Evolutionary conservation across 352 stramenopile species (phyloP).

Genomic region (Phytophthora quininea): DNA sequence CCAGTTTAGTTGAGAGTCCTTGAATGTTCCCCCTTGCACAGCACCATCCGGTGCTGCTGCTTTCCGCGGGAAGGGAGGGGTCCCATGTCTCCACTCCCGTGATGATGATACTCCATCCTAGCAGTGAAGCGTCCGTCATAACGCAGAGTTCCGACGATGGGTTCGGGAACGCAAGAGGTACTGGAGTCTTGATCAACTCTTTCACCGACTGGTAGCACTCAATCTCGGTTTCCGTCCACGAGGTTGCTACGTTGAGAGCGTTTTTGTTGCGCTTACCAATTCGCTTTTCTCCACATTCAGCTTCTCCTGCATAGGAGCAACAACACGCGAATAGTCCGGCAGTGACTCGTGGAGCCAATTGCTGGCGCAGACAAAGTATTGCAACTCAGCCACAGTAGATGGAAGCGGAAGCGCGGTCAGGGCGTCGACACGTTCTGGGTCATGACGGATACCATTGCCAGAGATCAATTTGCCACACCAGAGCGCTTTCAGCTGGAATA

Average conservation of each 20-base stretch:
- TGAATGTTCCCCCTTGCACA: background rate
- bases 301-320: constrained; percentile 15
- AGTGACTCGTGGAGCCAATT: constrained; percentile 23
- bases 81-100: background rate
- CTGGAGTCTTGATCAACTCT: background rate
- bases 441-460: constrained; percentile 6
- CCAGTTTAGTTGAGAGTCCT: background rate
- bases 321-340: constrained; percentile 14
- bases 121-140: background rate
- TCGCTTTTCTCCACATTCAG: background rate
- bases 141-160: background rate
- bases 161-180: background rate
- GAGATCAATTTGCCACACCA: constrained; percentile 27
- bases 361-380: constrained; percentile 22
- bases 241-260: background rate
- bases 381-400: constrained; percentile 8
- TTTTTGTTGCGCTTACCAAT: constrained; percentile 6
- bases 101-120: background rate
- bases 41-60: background rate
- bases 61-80: background rate
- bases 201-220: background rate
- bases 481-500: constrained; percentile 13
- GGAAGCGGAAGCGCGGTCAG: constrained; percentile 4
- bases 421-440: constrained; percentile 7
- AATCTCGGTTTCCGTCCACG: background rate